Evolutionary conservation across 257 asterid genomes (phyloP).

Genomic region (Galeopsis tetrahit): DNA sequence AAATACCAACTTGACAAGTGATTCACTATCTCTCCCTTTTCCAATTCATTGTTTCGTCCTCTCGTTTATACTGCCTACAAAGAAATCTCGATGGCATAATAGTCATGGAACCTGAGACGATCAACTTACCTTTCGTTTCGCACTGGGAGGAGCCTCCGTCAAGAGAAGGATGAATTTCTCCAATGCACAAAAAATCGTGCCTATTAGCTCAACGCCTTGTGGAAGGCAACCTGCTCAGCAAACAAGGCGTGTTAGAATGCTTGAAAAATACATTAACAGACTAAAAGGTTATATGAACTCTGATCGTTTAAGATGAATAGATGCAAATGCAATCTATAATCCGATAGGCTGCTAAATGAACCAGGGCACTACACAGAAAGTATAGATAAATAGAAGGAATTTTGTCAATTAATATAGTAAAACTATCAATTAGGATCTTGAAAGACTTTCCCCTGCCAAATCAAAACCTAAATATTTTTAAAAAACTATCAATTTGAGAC

Average conservation of each 20-base stretch:
- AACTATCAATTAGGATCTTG: too few relatives aligned
- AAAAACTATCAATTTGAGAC: too few relatives aligned
- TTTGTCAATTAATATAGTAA: too few relatives aligned
- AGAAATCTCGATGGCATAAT: constrained; percentile 14
- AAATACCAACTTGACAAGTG: not conserved
- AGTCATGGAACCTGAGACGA: constrained; percentile 26
- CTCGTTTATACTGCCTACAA: not conserved
- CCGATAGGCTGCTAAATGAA: not conserved
- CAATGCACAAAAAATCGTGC: not conserved
- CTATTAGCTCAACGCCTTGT: constrained; percentile 62
- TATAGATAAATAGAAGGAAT: too few relatives aligned
- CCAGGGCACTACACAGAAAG: not conserved
- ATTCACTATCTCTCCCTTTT: not conserved
- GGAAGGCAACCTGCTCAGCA: constrained; percentile 78
- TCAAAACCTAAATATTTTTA: too few relatives aligned
- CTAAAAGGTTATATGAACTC: not conserved
- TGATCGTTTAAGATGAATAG: not conserved
- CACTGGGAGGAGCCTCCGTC: constrained; percentile 30
- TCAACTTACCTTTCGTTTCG: constrained; percentile 33
- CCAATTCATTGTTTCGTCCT: not conserved
- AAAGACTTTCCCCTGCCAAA: too few relatives aligned
- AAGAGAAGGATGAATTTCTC: constrained; percentile 17
- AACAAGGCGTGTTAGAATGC: constrained; percentile 9
- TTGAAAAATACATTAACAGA: constrained; percentile 8
- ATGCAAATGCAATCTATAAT: not conserved